Conservation (phyloP, 305 asterid species). For the Solanum hybrid region DNA sequence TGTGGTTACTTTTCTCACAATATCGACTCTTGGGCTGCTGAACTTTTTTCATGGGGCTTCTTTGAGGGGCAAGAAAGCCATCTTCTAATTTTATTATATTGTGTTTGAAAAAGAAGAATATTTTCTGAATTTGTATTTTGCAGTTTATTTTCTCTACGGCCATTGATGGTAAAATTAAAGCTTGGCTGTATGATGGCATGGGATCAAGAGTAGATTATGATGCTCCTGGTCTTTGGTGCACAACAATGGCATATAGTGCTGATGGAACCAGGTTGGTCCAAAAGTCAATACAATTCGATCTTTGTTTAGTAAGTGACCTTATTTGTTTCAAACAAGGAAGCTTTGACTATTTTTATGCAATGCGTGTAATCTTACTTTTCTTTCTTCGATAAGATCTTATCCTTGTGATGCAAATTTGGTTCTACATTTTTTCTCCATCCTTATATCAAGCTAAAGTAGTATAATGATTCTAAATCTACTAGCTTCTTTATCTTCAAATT, state of each 20-base stretch:
- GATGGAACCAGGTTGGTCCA: constrained; percentile 76
- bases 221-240: constrained; percentile 97
- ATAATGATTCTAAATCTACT: neutral
- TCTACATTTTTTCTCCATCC: neutral
- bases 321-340: neutral
- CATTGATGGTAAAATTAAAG: constrained; percentile 86
- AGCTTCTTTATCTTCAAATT: neutral
- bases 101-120: constrained; percentile 5
- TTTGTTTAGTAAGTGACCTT: neutral
- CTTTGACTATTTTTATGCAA: neutral
- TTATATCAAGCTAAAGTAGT: neutral
- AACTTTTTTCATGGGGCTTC: constrained; percentile 6
- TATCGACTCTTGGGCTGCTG: constrained; percentile 2
- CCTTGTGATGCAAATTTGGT: neutral
- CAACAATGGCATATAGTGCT: constrained; percentile 92
- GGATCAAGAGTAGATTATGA: constrained; percentile 96
- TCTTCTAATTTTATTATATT: neutral
- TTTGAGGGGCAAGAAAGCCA: neutral
- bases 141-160: constrained; percentile 95
- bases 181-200: constrained; percentile 91
- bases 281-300: constrained; percentile 10
- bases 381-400: neutral
- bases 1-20: constrained; percentile 1
- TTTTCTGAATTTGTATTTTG: constrained; percentile 24
- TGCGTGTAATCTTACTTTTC: neutral